Evolutionary conservation across 164 flowering plant species (phyloP).

Genomic region (Nymphaea colorata): DNA sequence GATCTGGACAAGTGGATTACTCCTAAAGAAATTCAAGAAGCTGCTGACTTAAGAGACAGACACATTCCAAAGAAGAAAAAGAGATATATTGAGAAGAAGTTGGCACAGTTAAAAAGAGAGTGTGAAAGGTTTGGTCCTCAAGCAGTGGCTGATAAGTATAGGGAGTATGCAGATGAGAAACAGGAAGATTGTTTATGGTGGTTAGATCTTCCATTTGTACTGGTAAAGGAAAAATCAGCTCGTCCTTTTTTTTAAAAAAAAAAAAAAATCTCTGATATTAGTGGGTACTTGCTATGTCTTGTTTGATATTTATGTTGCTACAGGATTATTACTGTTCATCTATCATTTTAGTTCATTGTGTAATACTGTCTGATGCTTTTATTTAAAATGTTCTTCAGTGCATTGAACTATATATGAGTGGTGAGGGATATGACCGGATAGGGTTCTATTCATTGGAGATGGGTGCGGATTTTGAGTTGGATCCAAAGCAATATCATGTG

Average conservation of each 20-base stretch:
- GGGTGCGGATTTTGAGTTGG: constrained; percentile 85
- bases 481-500: constrained; percentile 78
- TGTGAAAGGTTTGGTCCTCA: constrained; percentile 84
- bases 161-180: constrained; percentile 71
- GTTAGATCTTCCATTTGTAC: constrained; percentile 79
- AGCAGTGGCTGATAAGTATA: constrained; percentile 87
- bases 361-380: not conserved
- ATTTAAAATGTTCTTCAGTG: constrained; percentile 34
- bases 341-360: not conserved
- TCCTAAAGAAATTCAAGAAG: constrained; percentile 69
- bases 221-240: constrained; percentile 27
- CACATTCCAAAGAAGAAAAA: constrained; percentile 37
- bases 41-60: constrained; percentile 56
- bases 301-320: not conserved
- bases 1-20: constrained; percentile 92
- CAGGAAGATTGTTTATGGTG: constrained; percentile 92
- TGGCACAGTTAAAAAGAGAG: constrained; percentile 68
- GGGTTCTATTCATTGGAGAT: constrained; percentile 91
- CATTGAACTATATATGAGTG: constrained; percentile 62
- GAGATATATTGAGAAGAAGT: constrained; percentile 50
- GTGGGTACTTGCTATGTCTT: not conserved
- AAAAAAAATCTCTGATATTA: not conserved
- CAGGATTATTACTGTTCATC: no score
- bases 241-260: constrained; percentile 2
- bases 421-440: constrained; percentile 37